Evolutionary conservation across 805 yeast species (phyloP).

Genomic region (Dipodascus geniculatus): DNA sequence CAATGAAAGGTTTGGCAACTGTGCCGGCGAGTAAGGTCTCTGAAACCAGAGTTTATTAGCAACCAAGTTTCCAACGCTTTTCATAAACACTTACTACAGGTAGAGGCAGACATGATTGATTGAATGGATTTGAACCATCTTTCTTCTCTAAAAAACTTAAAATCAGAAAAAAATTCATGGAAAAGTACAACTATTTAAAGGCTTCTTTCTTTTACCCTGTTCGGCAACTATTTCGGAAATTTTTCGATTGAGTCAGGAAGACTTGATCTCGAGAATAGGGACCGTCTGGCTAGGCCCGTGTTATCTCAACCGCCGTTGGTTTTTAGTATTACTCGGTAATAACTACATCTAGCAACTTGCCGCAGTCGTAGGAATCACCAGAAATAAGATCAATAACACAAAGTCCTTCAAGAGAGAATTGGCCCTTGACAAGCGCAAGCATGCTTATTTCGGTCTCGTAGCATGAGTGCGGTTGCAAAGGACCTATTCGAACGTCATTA

Average conservation of each 20-base stretch:
- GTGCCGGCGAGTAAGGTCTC: slow-evolving; percentile 74
- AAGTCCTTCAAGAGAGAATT: slow-evolving; percentile 53
- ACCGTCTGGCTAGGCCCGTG: background rate
- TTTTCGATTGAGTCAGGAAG: no score
- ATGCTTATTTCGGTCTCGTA: slow-evolving; percentile 52
- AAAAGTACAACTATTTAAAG: no score
- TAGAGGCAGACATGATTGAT: background rate
- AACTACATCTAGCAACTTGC: slow-evolving; percentile 55
- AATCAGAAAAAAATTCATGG: background rate
- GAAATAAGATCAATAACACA: slow-evolving; percentile 47
- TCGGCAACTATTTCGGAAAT: background rate
- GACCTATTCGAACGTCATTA: slow-evolving; percentile 55
- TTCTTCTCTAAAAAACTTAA: background rate
- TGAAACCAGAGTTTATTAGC: background rate
- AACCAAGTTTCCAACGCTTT: background rate
- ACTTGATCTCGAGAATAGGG: no score
- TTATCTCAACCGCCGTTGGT: background rate
- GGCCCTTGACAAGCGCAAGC: slow-evolving; percentile 53
- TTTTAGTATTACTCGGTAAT: slow-evolving; percentile 24
- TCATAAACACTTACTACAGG: background rate
- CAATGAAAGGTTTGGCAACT: slow-evolving; percentile 70
- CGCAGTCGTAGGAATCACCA: slow-evolving; percentile 63
- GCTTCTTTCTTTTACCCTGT: background rate
- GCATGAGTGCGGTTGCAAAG: slow-evolving; percentile 47
- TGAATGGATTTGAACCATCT: background rate